A percentile compares a stretch with the other conserved stretches of the same genome.
Conservation (phyloP, 2,329 filamentous ascomycete species). For the Magnaporthiopsis rhizophila region DNA sequence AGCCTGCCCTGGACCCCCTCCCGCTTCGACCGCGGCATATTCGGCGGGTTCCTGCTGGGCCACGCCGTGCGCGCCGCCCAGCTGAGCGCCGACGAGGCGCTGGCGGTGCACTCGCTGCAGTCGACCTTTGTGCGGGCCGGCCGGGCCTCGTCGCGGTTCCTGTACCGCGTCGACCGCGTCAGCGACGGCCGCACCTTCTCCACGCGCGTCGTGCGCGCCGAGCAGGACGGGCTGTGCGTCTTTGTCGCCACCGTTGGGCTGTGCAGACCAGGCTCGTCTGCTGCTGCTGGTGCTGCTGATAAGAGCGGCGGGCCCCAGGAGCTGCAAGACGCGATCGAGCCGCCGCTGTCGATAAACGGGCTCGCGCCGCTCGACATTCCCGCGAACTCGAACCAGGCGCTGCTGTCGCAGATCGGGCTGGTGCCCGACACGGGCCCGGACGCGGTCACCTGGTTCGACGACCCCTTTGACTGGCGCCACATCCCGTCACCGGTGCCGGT, state of each 20-base stretch:
- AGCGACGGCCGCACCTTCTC: conserved; percentile 8
- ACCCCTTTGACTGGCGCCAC: conserved; percentile 8
- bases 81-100: neutral
- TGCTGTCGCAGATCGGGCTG: conserved; percentile 1
- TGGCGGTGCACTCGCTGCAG: conserved; percentile 6
- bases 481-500: no score
- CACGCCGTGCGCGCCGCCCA: conserved; percentile 5
- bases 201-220: conserved; percentile 8
- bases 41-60: conserved; percentile 7
- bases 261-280: neutral
- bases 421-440: no score
- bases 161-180: conserved; percentile 5
- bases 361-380: conserved; percentile 2
- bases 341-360: neutral
- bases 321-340: neutral
- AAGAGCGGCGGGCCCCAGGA: neutral
- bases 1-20: conserved; percentile 6
- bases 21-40: conserved; percentile 7
- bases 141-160: neutral
- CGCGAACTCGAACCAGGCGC: neutral
- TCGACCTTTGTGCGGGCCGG: conserved; percentile 5
- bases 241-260: conserved; percentile 6
- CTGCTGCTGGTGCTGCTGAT: neutral
- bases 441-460: neutral
- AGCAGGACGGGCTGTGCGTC: conserved; percentile 2